A percentile compares a stretch with the other conserved stretches of the same genome.
Conservation (phyloP, 495 filamentous ascomycete genomes). For the Pseudoneurospora amorphoporcata region DNA sequence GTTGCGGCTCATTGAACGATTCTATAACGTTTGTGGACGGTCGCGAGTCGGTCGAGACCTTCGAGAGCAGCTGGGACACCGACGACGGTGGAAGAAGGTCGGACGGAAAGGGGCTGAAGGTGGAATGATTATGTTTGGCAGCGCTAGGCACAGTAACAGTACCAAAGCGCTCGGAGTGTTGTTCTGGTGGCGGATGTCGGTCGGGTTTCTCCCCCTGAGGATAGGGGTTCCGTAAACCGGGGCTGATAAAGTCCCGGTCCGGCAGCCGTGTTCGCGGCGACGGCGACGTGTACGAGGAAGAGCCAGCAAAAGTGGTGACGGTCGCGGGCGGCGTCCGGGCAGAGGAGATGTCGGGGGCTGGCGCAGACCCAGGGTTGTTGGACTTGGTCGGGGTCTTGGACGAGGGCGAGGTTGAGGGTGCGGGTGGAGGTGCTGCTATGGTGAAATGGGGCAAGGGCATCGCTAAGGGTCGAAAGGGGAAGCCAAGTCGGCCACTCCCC, state of each 20-base stretch:
- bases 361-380: background rate
- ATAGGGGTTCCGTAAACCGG: slow-evolving; percentile 2
- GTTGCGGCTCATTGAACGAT: slow-evolving; percentile 22
- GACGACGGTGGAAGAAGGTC: slow-evolving; percentile 23
- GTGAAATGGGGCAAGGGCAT: slow-evolving; percentile 22
- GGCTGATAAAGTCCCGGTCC: slow-evolving; percentile 4
- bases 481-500: background rate
- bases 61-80: slow-evolving; percentile 25
- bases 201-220: slow-evolving; percentile 1
- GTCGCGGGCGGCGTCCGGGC: slow-evolving; percentile 7
- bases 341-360: slow-evolving; percentile 1
- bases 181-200: slow-evolving; percentile 1
- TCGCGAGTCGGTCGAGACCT: slow-evolving; percentile 15
- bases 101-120: slow-evolving; percentile 10
- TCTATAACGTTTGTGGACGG: slow-evolving; percentile 12
- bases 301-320: slow-evolving; percentile 1
- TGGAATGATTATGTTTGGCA: background rate
- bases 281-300: slow-evolving; percentile 8
- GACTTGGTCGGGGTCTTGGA: background rate
- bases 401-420: slow-evolving; percentile 11
- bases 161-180: slow-evolving; percentile 4
- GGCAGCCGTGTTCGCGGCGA: slow-evolving; percentile 9
- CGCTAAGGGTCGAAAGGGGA: slow-evolving; percentile 2
- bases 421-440: slow-evolving; percentile 2
- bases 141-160: background rate